A percentile compares a stretch with the other conserved stretches of the same genome.
These are phyloP conservation scores for Cladophialophora carrionii DNA, from an alignment of 2,329 filamentous ascomycete species.

Conservation along the genomic window DNA sequence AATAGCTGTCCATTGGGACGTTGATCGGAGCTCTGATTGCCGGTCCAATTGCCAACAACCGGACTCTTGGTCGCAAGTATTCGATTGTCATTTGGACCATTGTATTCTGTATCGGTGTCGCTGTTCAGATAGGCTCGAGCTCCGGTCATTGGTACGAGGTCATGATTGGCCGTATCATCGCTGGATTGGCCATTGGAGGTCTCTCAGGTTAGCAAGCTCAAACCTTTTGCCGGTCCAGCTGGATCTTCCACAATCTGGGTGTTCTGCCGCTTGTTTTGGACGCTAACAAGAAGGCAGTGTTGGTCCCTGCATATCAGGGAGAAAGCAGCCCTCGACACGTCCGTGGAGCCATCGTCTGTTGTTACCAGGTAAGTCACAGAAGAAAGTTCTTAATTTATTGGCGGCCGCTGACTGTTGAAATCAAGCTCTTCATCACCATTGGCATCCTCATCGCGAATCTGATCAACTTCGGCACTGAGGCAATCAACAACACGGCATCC, in stretches of 20 bases:
- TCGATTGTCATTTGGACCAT: slow-evolving; percentile 52
- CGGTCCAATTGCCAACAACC: slow-evolving; percentile 44
- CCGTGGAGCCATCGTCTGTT: slow-evolving; percentile 53
- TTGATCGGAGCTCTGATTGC: slow-evolving; percentile 49
- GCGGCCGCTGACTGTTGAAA: not conserved
- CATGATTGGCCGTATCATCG: slow-evolving; percentile 52
- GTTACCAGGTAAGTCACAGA: slow-evolving; percentile 45
- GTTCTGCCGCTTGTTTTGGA: not conserved
- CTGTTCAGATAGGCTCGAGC: slow-evolving; percentile 51
- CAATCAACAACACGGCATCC: slow-evolving; percentile 48
- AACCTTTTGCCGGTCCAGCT: not conserved
- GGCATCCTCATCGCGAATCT: slow-evolving; percentile 55
- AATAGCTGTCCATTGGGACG: slow-evolving; percentile 50
- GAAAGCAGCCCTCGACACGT: slow-evolving; percentile 53
- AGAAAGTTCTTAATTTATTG: not conserved
- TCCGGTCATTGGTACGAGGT: slow-evolving; percentile 49
- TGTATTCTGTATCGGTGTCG: slow-evolving; percentile 52
- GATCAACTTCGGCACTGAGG: slow-evolving; percentile 54
- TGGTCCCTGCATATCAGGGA: slow-evolving; percentile 55
- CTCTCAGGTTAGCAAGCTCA: slow-evolving; percentile 41
- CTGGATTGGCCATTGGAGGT: slow-evolving; percentile 54
- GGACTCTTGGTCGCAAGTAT: slow-evolving; percentile 49
- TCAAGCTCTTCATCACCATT: slow-evolving; percentile 52
- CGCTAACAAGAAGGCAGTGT: slow-evolving; percentile 35
- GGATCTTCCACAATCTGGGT: not conserved